A percentile compares a stretch with the other conserved stretches of the same genome.
Evolutionary conservation across 768 basidiomycete genomes (phyloP).

Genomic region (Tylopilus sp.): DNA sequence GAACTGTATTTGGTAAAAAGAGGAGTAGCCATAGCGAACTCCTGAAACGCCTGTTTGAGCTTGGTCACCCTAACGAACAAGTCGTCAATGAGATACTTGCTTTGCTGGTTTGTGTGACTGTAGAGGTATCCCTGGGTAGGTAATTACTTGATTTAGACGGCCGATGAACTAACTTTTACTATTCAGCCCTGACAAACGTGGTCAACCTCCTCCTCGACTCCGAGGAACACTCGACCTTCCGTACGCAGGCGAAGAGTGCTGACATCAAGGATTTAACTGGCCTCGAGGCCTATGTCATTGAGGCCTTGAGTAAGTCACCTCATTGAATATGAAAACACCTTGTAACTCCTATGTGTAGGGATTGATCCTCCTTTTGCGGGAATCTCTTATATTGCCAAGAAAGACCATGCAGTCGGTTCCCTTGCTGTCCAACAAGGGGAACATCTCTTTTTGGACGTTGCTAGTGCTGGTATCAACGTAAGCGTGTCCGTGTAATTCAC

Average conservation of each 20-base stretch:
- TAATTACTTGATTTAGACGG: background rate
- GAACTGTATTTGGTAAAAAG: conserved; percentile 47
- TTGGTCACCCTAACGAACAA: conserved; percentile 56
- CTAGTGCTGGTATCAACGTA: conserved; percentile 55
- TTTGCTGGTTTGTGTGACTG: conserved; percentile 61
- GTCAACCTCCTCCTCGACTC: conserved; percentile 62
- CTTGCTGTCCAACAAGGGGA: conserved; percentile 45
- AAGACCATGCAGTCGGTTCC: conserved; percentile 42
- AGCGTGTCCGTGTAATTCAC: conserved; percentile 22
- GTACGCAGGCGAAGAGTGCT: conserved; percentile 28
- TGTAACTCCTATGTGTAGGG: conserved; percentile 39
- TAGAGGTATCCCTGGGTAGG: conserved; percentile 68
- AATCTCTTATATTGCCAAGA: conserved; percentile 53
- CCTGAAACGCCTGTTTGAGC: conserved; percentile 52
- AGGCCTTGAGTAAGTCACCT: conserved; percentile 60
- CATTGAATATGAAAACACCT: background rate
- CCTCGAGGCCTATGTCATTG: conserved; percentile 58
- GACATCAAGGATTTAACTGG: conserved; percentile 35
- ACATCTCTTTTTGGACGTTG: conserved; percentile 61
- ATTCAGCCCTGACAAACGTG: conserved; percentile 58
- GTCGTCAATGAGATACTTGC: conserved; percentile 70
- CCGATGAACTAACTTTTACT: background rate
- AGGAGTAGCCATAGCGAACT: conserved; percentile 44
- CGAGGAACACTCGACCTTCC: conserved; percentile 38
- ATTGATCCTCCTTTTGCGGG: conserved; percentile 73